A percentile compares a stretch with the other conserved stretches of the same genome.
Conservation (phyloP, 495 filamentous ascomycete genomes). For the Neurospora sp. region DNA sequence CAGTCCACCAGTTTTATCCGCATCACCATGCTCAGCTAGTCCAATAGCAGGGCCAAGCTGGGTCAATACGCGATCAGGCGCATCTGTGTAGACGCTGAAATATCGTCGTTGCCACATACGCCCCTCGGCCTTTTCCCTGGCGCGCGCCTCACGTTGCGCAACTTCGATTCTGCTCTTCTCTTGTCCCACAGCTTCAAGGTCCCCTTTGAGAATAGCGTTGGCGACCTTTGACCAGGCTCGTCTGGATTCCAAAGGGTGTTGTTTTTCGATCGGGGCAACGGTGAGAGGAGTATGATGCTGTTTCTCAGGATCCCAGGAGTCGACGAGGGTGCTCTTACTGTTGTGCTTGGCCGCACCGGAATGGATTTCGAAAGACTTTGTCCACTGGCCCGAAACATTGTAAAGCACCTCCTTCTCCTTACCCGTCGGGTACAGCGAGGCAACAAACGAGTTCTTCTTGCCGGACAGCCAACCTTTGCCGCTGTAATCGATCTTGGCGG, state of each 20-base stretch:
- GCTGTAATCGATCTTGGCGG: constrained; percentile 85
- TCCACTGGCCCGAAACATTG: constrained; percentile 87
- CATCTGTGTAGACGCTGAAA: constrained; percentile 50
- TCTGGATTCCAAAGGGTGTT: constrained; percentile 80
- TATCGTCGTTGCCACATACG: constrained; percentile 77
- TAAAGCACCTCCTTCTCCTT: constrained; percentile 77
- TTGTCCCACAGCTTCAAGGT: constrained; percentile 66
- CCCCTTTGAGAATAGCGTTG: constrained; percentile 61
- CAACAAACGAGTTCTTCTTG: constrained; percentile 88
- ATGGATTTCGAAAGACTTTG: constrained; percentile 69
- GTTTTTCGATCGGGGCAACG: constrained; percentile 64
- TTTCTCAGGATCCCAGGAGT: constrained; percentile 55
- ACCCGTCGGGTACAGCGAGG: constrained; percentile 62
- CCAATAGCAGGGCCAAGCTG: constrained; percentile 47
- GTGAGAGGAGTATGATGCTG: constrained; percentile 55
- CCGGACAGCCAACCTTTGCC: constrained; percentile 90
- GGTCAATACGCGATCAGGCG: constrained; percentile 45
- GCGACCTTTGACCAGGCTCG: constrained; percentile 85
- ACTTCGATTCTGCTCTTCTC: constrained; percentile 91
- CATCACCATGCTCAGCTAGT: constrained; percentile 47
- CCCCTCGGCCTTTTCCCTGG: constrained; percentile 66
- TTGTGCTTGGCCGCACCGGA: constrained; percentile 57
- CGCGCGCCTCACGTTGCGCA: constrained; percentile 74
- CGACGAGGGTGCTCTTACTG: constrained; percentile 41
- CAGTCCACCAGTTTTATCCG: constrained; percentile 76